A percentile compares a stretch with the other conserved stretches of the same genome.
Evolutionary conservation across 352 stramenopile species (phyloP).

Genomic region (Phytophthora idaei): DNA sequence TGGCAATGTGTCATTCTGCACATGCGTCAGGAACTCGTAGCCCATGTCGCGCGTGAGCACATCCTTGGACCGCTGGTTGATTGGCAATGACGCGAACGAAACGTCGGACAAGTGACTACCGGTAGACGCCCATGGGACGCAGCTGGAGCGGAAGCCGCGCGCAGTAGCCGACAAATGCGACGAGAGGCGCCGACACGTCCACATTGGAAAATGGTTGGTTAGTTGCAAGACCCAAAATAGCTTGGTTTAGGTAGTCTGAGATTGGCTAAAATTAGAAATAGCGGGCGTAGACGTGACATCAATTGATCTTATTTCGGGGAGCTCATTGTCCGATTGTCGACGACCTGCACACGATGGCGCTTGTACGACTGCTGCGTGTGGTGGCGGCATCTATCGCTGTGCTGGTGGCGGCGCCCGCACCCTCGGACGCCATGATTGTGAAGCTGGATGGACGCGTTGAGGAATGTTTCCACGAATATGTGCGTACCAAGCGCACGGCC

Average conservation of each 20-base stretch:
- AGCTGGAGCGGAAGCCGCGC: slow-evolving; percentile 22
- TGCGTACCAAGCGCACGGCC: slow-evolving; percentile 85
- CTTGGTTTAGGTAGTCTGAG: neutral
- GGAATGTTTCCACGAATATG: slow-evolving; percentile 87
- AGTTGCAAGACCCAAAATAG: neutral
- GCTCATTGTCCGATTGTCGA: slow-evolving; percentile 33
- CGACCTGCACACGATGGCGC: slow-evolving; percentile 22
- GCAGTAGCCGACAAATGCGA: slow-evolving; percentile 9
- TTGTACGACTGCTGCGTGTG: slow-evolving; percentile 29
- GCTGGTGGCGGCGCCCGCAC: slow-evolving; percentile 28
- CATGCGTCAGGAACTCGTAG: slow-evolving; percentile 89
- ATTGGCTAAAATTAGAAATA: slow-evolving; percentile 24
- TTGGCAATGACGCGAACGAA: slow-evolving; percentile 49
- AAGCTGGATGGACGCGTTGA: slow-evolving; percentile 53
- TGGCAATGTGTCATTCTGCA: slow-evolving; percentile 90
- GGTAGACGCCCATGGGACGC: slow-evolving; percentile 10
- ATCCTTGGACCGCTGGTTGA: slow-evolving; percentile 60
- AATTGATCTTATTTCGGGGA: slow-evolving; percentile 6
- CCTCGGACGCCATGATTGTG: slow-evolving; percentile 60
- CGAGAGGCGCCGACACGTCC: slow-evolving; percentile 29
- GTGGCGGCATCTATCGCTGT: slow-evolving; percentile 28
- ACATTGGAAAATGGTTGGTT: slow-evolving; percentile 35
- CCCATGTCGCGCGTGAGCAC: slow-evolving; percentile 80
- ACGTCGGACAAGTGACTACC: slow-evolving; percentile 50
- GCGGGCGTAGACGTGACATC: neutral